A percentile compares a stretch with the other conserved stretches of the same genome.
phyloP scores from a whole-genome alignment of 495 filamentous ascomycete genomes.

The Podospora didyma region DNA sequence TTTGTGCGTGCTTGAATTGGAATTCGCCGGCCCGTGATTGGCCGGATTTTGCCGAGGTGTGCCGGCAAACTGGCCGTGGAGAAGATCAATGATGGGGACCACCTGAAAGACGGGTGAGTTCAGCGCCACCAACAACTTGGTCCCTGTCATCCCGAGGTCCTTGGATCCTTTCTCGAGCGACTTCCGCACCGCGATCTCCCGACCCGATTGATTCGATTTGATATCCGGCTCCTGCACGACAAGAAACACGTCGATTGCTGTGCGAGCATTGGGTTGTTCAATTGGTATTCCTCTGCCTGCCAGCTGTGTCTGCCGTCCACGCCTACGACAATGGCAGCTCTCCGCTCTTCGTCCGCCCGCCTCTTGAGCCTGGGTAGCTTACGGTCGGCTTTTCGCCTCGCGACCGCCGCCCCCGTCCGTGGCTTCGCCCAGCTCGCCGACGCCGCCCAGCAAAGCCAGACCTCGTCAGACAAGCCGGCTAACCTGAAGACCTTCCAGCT shows the following conservation, averaged over 20 bases:
- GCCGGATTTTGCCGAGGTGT: constrained; percentile 24
- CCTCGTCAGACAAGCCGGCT: constrained; percentile 48
- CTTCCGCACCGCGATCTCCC: constrained; percentile 6
- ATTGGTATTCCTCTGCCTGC: constrained; percentile 7
- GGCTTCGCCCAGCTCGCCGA: constrained; percentile 46
- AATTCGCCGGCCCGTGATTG: constrained; percentile 20
- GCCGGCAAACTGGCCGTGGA: constrained; percentile 19
- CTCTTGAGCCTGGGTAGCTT: constrained; percentile 51
- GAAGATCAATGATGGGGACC: constrained; percentile 13
- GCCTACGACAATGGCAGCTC: constrained; percentile 63
- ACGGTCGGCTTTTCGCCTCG: constrained; percentile 45
- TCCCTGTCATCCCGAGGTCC: constrained; percentile 15
- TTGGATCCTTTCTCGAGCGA: constrained; percentile 9
- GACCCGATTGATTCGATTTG: not conserved
- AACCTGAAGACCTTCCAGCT: constrained; percentile 89
- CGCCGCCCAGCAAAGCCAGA: constrained; percentile 29
- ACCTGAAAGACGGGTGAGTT: constrained; percentile 15
- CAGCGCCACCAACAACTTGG: constrained; percentile 18
- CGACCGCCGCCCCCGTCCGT: constrained; percentile 31
- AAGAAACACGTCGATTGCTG: not conserved
- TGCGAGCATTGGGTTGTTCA: not conserved
- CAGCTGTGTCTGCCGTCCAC: not conserved
- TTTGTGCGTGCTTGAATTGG: constrained; percentile 13
- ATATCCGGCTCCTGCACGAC: not conserved
- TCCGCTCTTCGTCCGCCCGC: constrained; percentile 60